phyloP scores from a whole-genome alignment of 371 early-diverging fungal genomes.

The Mucor indicus region DNA sequence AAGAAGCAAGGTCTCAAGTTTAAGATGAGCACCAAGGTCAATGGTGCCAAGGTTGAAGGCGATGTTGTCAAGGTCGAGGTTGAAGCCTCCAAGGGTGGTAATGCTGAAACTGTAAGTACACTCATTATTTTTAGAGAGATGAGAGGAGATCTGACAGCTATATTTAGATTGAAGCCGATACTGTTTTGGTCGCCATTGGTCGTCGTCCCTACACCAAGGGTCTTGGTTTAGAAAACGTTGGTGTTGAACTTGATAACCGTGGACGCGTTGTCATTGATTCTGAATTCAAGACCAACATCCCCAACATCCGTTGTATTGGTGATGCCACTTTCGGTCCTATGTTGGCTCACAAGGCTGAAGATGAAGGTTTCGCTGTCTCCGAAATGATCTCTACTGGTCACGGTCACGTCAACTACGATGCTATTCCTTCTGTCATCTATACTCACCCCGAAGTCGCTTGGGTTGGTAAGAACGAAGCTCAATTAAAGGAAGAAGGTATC shows the following conservation, averaged over 20 bases:
- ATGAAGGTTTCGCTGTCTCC: constrained; percentile 95
- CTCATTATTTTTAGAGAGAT: neutral
- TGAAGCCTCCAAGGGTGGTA: constrained; percentile 86
- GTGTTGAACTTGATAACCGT: constrained; percentile 83
- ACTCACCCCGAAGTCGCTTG: constrained; percentile 99
- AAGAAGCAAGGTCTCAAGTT: constrained; percentile 97
- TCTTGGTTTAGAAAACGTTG: constrained; percentile 88
- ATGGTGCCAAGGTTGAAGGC: constrained; percentile 77
- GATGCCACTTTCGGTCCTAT: constrained; percentile 96
- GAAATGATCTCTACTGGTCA: constrained; percentile 91
- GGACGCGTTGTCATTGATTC: constrained; percentile 89
- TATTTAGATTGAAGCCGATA: constrained; percentile 83
- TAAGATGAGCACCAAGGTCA: constrained; percentile 96
- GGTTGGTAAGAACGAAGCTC: constrained; percentile 96
- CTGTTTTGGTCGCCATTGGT: constrained; percentile 91
- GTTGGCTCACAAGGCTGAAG: constrained; percentile 99
- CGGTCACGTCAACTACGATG: constrained; percentile 97
- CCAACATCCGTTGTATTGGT: constrained; percentile 93
- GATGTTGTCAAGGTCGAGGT: constrained; percentile 89
- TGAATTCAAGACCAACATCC: constrained; percentile 87
- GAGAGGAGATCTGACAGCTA: neutral
- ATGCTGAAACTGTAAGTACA: constrained; percentile 67
- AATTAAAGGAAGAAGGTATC: constrained; percentile 83
- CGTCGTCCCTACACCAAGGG: constrained; percentile 94
- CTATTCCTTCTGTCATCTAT: constrained; percentile 97